phyloP scores from a whole-genome alignment of 1,284 basidiomycete genomes.

The Moesziomyces globuligerus region DNA sequence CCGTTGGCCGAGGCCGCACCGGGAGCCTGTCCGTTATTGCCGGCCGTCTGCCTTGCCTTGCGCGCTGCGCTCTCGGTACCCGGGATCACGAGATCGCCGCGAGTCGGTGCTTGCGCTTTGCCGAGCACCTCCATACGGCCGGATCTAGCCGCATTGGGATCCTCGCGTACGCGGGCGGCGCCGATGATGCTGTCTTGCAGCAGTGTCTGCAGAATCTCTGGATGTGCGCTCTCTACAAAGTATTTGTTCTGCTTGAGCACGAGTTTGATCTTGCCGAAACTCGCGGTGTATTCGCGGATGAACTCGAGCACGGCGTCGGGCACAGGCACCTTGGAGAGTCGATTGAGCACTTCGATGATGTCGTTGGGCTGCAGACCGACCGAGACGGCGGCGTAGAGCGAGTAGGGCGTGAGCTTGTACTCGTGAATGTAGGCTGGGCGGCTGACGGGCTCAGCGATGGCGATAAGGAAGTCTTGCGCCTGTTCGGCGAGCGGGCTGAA shows the following conservation, averaged over 20 bases:
- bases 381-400: constrained; percentile 96
- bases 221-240: constrained; percentile 66
- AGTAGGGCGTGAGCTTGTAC: constrained; percentile 98
- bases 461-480: constrained; percentile 97
- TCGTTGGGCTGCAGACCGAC: constrained; percentile 97
- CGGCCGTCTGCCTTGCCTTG: constrained; percentile 41
- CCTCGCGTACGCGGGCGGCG: constrained; percentile 53
- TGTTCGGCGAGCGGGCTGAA: constrained; percentile 87
- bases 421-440: constrained; percentile 98
- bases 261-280: constrained; percentile 67
- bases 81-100: constrained; percentile 61
- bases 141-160: constrained; percentile 42
- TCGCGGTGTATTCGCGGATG: constrained; percentile 63
- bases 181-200: constrained; percentile 63
- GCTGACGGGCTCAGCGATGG: constrained; percentile 98
- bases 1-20: constrained; percentile 10
- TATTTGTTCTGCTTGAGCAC: constrained; percentile 67
- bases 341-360: constrained; percentile 86
- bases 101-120: constrained; percentile 53
- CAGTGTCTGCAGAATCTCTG: constrained; percentile 63
- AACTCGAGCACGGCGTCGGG: constrained; percentile 63
- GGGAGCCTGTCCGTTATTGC: constrained; percentile 23
- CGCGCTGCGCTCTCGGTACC: constrained; percentile 56
- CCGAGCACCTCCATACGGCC: constrained; percentile 51
- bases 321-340: constrained; percentile 65